phyloP scores from a whole-genome alignment of 2,329 filamentous ascomycete species.

The Geosmithia putterillii region DNA sequence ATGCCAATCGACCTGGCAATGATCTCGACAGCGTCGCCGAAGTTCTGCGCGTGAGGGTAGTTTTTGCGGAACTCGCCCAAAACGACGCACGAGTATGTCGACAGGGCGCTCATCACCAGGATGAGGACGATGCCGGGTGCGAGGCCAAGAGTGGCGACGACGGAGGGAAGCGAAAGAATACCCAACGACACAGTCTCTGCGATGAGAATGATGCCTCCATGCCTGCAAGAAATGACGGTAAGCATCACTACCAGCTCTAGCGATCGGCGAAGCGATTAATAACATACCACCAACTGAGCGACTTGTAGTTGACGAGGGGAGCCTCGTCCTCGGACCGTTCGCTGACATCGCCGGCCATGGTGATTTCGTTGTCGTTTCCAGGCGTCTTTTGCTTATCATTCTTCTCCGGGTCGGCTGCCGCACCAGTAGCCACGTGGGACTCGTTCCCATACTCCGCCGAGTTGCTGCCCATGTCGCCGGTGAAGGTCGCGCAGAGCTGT shows the following conservation, averaged over 20 bases:
- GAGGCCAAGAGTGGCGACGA: conserved; percentile 58
- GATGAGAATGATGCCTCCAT: conserved; percentile 29
- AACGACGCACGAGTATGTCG: conserved; percentile 46
- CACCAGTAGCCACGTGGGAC: too few species aligned
- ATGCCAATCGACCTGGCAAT: conserved; percentile 30
- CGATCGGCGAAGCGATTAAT: too few species aligned
- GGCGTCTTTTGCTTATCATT: neutral
- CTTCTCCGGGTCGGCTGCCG: neutral
- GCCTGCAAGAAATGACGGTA: conserved; percentile 12
- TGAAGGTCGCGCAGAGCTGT: too few species aligned
- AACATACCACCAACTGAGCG: conserved; percentile 23
- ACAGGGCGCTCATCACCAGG: conserved; percentile 51
- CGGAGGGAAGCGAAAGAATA: conserved; percentile 62
- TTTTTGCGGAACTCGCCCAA: conserved; percentile 58
- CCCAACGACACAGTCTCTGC: conserved; percentile 33
- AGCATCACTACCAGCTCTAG: neutral
- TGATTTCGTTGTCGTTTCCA: neutral
- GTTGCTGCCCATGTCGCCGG: neutral
- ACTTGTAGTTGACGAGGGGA: conserved; percentile 21
- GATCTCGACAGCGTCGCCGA: conserved; percentile 53
- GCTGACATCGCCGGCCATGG: neutral
- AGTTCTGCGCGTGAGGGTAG: conserved; percentile 55
- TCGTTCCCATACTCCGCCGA: neutral
- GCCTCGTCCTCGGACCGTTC: neutral
- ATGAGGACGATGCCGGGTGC: conserved; percentile 64